These are phyloP conservation scores for Claviceps sp. DNA, from an alignment of 2,329 filamentous ascomycete genomes.

Conservation along the genomic window DNA sequence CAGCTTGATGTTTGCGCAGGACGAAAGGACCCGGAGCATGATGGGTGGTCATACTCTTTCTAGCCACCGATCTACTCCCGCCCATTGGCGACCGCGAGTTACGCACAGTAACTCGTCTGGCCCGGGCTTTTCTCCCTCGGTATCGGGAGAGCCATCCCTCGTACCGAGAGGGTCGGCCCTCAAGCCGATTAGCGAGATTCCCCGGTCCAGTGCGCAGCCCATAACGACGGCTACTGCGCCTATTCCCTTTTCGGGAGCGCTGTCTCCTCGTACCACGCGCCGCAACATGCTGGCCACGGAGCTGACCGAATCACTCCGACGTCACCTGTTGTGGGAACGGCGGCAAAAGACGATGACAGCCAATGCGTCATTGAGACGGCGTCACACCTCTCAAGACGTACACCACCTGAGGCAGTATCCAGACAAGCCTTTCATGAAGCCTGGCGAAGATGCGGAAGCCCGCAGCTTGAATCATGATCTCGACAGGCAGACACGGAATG, in stretches of 20 bases:
- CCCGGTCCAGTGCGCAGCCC: slow-evolving; percentile 58
- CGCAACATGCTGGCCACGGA: slow-evolving; percentile 94
- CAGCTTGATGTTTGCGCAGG: slow-evolving; percentile 73
- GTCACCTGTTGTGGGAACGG: slow-evolving; percentile 87
- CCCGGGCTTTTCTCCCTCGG: slow-evolving; percentile 38
- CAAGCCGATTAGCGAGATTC: slow-evolving; percentile 46
- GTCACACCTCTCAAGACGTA: slow-evolving; percentile 83
- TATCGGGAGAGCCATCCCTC: slow-evolving; percentile 48
- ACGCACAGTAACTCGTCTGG: slow-evolving; percentile 25
- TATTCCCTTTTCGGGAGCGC: slow-evolving; percentile 51
- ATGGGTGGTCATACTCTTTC: slow-evolving; percentile 48
- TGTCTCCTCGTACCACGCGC: slow-evolving; percentile 83
- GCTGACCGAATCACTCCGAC: slow-evolving; percentile 80
- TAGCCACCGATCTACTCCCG: slow-evolving; percentile 47
- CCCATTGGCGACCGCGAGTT: slow-evolving; percentile 52
- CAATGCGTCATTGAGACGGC: slow-evolving; percentile 76
- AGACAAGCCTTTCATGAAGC: slow-evolving; percentile 47
- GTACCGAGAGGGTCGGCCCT: slow-evolving; percentile 48
- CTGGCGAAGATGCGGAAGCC: slow-evolving; percentile 49
- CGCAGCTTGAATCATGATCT: slow-evolving; percentile 80
- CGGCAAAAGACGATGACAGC: slow-evolving; percentile 86
- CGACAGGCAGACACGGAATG: slow-evolving; percentile 53
- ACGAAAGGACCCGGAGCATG: slow-evolving; percentile 49
- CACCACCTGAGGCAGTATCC: slow-evolving; percentile 77
- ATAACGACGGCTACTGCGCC: slow-evolving; percentile 61